phyloP scores from a whole-genome alignment of 1,284 basidiomycete species.

The Somion occarium region DNA sequence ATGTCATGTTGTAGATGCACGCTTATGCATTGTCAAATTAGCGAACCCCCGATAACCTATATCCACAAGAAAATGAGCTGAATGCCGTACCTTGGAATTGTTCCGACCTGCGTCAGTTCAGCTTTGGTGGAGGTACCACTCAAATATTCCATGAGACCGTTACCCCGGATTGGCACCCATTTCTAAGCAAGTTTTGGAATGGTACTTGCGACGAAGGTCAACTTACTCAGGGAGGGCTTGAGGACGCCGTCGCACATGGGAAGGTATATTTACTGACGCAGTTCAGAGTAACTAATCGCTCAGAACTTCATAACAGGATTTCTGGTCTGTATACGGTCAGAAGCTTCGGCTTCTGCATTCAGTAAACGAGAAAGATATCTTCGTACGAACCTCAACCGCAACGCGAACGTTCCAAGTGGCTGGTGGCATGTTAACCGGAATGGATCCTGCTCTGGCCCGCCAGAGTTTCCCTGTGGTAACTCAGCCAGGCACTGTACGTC shows the following conservation, averaged over 20 bases:
- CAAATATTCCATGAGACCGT: constrained; percentile 34
- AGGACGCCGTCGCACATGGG: constrained; percentile 45
- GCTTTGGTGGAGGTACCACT: constrained; percentile 30
- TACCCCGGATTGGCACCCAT: constrained; percentile 40
- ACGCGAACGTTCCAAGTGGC: constrained; percentile 48
- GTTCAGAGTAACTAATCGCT: not conserved
- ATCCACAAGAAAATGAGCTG: constrained; percentile 39
- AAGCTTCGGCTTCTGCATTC: constrained; percentile 36
- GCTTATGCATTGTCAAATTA: no score
- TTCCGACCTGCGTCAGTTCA: constrained; percentile 29
- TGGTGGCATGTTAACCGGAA: constrained; percentile 44
- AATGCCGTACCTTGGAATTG: constrained; percentile 39
- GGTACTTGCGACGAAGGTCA: constrained; percentile 52
- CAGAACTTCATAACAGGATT: constrained; percentile 33
- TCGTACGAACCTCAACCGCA: constrained; percentile 41
- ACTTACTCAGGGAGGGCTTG: constrained; percentile 43
- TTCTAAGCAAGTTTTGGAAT: constrained; percentile 46
- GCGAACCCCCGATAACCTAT: constrained; percentile 42
- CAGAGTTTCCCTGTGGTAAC: constrained; percentile 38
- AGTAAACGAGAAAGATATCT: constrained; percentile 37
- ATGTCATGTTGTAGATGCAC: not conserved
- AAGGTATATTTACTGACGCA: constrained; percentile 24
- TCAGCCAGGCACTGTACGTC: constrained; percentile 33
- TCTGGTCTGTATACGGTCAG: constrained; percentile 44
- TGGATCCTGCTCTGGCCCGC: constrained; percentile 35